phyloP scores from a whole-genome alignment of 768 basidiomycete genomes.

The Paxillus rubicundulus region DNA sequence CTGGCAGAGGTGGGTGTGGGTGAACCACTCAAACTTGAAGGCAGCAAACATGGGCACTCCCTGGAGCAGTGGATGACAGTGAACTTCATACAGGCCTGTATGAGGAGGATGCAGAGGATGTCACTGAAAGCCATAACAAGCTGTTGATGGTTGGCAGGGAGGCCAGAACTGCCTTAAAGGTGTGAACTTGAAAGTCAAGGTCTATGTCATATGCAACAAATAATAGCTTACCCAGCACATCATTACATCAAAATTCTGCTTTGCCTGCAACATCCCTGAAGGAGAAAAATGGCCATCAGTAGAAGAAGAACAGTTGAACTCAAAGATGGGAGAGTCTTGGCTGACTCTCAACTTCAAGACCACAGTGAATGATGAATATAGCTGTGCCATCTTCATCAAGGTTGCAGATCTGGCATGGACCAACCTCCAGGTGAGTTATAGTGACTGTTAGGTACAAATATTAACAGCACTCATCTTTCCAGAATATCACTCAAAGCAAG shows the following conservation, averaged over 20 bases:
- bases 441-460: no score
- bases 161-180: background rate
- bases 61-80: no score
- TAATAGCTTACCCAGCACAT: no score
- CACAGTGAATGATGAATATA: background rate
- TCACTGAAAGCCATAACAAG: background rate
- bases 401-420: background rate
- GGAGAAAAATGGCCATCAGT: background rate
- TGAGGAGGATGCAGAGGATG: background rate
- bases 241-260: background rate
- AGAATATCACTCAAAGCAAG: no score
- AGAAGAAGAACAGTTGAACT: background rate
- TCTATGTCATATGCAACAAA: no score
- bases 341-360: background rate
- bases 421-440: background rate
- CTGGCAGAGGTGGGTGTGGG: no score
- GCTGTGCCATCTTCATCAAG: background rate
- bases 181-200: background rate
- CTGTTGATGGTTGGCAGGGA: background rate
- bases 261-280: background rate
- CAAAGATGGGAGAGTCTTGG: background rate
- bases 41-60: no score
- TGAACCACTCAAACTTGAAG: no score
- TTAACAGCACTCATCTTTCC: no score
- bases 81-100: background rate